Evolutionary conservation across 345 rosid species (phyloP).

Genomic region (Syzygium jambos): DNA sequence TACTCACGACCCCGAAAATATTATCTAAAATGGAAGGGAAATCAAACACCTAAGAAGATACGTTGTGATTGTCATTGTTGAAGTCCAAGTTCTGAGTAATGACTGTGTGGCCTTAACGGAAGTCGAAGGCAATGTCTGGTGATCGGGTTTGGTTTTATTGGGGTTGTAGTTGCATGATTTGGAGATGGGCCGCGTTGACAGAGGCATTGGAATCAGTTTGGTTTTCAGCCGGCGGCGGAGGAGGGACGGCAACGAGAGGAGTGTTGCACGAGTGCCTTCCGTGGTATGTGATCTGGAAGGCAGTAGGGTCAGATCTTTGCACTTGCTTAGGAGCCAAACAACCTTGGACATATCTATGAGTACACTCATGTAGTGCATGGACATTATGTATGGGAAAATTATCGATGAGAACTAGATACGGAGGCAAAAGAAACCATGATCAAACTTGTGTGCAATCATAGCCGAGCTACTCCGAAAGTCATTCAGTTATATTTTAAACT

Average conservation of each 20-base stretch:
- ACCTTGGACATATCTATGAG: constrained; percentile 51
- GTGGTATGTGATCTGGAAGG: constrained; percentile 55
- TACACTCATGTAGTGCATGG: constrained; percentile 81
- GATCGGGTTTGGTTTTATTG: constrained; percentile 5
- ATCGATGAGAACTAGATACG: not conserved
- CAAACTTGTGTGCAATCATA: too few relatives aligned
- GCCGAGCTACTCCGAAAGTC: too few relatives aligned
- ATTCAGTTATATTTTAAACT: too few relatives aligned
- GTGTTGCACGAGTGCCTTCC: constrained; percentile 62
- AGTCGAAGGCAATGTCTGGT: constrained; percentile 15
- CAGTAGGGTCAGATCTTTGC: constrained; percentile 53
- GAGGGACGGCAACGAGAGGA: constrained; percentile 4
- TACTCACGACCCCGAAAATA: constrained; percentile 11
- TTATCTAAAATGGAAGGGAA: constrained; percentile 16
- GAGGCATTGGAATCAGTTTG: not conserved
- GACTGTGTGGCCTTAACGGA: constrained; percentile 13
- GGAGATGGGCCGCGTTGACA: not conserved
- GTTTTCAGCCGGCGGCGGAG: constrained; percentile 6
- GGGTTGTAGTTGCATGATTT: not conserved
- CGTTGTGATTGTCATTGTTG: not conserved
- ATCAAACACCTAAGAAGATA: not conserved
- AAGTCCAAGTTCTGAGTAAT: constrained; percentile 15
- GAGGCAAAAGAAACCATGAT: too few relatives aligned
- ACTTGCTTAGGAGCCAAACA: constrained; percentile 85
- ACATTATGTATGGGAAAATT: not conserved